Base-by-base conservation (phyloP, 306 rosid genomes). In the Acacia confusa region DNA sequence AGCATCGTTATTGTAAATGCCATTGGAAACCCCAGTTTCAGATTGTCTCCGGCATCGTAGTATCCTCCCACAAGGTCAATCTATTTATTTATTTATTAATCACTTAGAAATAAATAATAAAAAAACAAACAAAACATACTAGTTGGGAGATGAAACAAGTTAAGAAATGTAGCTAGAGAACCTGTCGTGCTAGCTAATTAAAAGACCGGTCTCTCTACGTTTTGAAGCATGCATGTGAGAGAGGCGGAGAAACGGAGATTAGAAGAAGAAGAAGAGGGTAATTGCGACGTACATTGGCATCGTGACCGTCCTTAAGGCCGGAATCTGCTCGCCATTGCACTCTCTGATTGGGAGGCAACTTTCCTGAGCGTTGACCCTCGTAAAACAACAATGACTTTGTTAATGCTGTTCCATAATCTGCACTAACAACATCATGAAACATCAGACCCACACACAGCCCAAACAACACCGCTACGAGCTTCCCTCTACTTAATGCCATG, bases 1-100 rank as follows among this genome's bases (percentile, higher is more conserved):
- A 91, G 83, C 94, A 88, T 88, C 0, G 97, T 90, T 71, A 91
- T 81, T 0, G 94, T 79, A 74, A 84, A 93, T 6, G 94, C 97
- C 82, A 93, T 53, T 7, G 97, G 93, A 71, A 93, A 88, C 32
- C 92, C 91, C 14, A 86, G 81, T 44, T 93, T 93, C 0, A 85
- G 53, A 22, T 91, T 91, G 86, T 93, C 94, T 34, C 94, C 97
- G 0, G 96, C 93, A 30, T 93, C 97, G 9, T 93, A 91, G 67
- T 93, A 91, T 24, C 97, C 97, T 3, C 97, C 97, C 6, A 44
- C 77, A 2, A 93, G 87, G 15, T 90, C 82, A 25, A 88, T 75
- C 86, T 91, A 11, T 28, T 28, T 4, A 15, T 64, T 2, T 27
- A 55, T 55, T 20, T 47, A 47, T 15, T 15, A 15, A 14, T 47